These are phyloP conservation scores for Beauveria sp. DNA, from an alignment of 2,329 filamentous ascomycete genomes.

Conservation along the genomic window DNA sequence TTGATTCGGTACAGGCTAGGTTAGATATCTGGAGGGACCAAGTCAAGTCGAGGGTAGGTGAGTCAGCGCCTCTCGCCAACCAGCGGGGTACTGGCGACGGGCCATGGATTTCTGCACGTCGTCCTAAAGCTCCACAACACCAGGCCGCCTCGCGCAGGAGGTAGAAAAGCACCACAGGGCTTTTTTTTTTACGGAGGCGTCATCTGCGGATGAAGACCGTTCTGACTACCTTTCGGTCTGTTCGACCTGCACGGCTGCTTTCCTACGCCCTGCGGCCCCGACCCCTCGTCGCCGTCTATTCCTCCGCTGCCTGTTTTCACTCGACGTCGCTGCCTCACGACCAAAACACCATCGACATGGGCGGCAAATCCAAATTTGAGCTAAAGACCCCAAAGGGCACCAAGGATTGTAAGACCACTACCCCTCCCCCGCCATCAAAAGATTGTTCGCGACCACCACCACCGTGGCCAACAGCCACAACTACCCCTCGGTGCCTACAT, in stretches of 20 bases:
- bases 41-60: background rate
- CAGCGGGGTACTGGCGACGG: background rate
- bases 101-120: conserved; percentile 8
- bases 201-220: conserved; percentile 12
- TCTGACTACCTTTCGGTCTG: conserved; percentile 10
- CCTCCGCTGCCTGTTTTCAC: conserved; percentile 1
- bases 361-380: conserved; percentile 48
- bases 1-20: background rate
- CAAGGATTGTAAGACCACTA: conserved; percentile 57
- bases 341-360: conserved; percentile 20
- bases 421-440: conserved; percentile 2
- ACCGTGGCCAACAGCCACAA: background rate
- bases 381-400: conserved; percentile 89
- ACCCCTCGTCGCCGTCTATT: background rate
- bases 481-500: background rate
- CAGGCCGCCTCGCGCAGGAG: conserved; percentile 9
- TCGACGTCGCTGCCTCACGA: background rate
- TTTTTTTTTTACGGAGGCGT: conserved; percentile 8
- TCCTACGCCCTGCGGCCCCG: conserved; percentile 1
- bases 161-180: conserved; percentile 10
- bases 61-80: background rate
- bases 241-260: conserved; percentile 11
- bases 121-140: conserved; percentile 10
- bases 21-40: background rate
- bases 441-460: background rate